Evolutionary conservation across 2,329 filamentous ascomycete species (phyloP), one percentile per base, ranked within the genome.

Genomic region (Didymella sp.): DNA sequence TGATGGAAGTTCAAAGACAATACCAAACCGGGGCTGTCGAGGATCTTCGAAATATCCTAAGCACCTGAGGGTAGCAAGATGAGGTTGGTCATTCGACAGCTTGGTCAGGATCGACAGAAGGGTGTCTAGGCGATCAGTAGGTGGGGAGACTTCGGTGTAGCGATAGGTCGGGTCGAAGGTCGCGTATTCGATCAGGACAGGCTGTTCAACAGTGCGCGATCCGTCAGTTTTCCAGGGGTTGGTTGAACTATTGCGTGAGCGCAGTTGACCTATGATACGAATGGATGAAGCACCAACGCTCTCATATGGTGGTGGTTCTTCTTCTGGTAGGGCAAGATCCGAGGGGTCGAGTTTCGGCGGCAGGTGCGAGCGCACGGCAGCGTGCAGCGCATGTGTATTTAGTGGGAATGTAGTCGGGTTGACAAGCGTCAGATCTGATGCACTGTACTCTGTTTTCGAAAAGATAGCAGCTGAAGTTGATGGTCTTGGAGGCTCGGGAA

Each of bases 1-100:
- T 1, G 84, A 81, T 1, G 90, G 90, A 27, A 93, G 85, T 46
- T 89, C 87, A 67, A 91, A 94, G 11, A 94, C 83, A 11, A 94
- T 80, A 5, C 90, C 90, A 51, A 92, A 85, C 9, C 90, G 83
- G 0, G 80, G 78, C 52, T 90, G 87, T 50, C 85, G 83, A 50
- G 89, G 81, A 66, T 93, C 90, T 70, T 93, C 89, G 66, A 91
- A 92, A 68, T 91, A 93, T 68, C 61, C 90, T 81, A 70, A 74
- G 66, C 83, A 87, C 80, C 83, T 89, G 2, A 87, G 82, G 22
- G 77, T 79, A 3, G 73, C 74, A 48, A 72, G 67, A 31, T 73
- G 71, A 4, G 72, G 64, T 41, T 75, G 72, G 42, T 76, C 69
- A 42, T 62, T 69, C 40, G 69, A 63, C 11, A 75, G 54, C 42